Evolutionary conservation across 1,284 basidiomycete species (phyloP).

Genomic region (Porogramme epimiltina): DNA sequence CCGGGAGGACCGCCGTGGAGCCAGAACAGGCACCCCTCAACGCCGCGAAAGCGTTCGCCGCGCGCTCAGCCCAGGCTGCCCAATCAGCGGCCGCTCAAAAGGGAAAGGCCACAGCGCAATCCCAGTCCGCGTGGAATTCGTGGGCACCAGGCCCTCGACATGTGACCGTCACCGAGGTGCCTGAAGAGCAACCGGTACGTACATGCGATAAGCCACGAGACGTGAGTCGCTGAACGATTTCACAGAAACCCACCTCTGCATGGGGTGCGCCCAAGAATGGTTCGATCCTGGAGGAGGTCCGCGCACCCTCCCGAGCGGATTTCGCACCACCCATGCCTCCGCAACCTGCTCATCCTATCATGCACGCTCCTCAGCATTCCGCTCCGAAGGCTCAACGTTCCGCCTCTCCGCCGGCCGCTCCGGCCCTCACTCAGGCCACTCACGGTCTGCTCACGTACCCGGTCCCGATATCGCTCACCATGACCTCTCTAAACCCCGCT

Average conservation of each 20-base stretch:
- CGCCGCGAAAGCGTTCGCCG: constrained; percentile 1
- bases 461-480: constrained; percentile 13
- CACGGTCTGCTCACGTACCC: constrained; percentile 15
- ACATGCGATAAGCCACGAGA: background rate
- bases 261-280: constrained; percentile 5
- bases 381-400: background rate
- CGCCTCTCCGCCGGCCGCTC: background rate
- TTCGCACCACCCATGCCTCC: constrained; percentile 5
- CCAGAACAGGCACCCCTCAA: constrained; percentile 3
- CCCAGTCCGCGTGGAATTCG: constrained; percentile 6
- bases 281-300: constrained; percentile 13
- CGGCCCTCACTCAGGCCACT: background rate
- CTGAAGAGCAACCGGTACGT: constrained; percentile 15
- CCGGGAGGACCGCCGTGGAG: constrained; percentile 6
- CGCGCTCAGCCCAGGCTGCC: constrained; percentile 6
- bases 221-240: background rate
- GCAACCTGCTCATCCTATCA: background rate
- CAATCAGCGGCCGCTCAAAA: constrained; percentile 7
- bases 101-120: constrained; percentile 4
- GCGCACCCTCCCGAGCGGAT: constrained; percentile 2
- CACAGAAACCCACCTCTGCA: constrained; percentile 1
- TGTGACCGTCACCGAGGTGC: constrained; percentile 6
- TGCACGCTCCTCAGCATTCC: constrained; percentile 5
- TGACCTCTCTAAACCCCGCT: constrained; percentile 4
- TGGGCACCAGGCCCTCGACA: constrained; percentile 7